These are phyloP conservation scores for Colletotrichum gloeosporioides DNA, from an alignment of 2,329 filamentous ascomycete genomes.

Conservation along the genomic window DNA sequence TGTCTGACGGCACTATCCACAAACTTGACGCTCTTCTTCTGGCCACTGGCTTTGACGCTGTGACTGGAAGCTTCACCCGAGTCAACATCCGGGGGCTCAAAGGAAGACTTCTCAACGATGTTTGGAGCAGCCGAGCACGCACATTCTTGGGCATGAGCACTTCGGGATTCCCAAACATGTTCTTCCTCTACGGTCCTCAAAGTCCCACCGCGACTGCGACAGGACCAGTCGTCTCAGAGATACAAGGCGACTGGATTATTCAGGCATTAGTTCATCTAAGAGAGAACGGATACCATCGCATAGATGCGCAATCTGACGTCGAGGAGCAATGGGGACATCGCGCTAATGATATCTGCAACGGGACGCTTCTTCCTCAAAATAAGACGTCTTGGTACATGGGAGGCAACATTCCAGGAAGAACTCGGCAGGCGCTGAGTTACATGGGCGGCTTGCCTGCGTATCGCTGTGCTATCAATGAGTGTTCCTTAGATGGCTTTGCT, in stretches of 20 bases:
- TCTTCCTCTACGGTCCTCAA: constrained; percentile 47
- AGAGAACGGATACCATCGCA: constrained; percentile 30
- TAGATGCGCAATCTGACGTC: constrained; percentile 29
- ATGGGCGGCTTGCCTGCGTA: constrained; percentile 27
- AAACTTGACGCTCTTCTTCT: constrained; percentile 28
- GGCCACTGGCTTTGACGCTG: constrained; percentile 42
- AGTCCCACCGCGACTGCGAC: constrained; percentile 41
- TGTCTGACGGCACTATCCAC: constrained; percentile 2
- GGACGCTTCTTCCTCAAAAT: neutral
- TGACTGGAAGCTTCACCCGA: constrained; percentile 43
- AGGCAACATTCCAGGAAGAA: constrained; percentile 44
- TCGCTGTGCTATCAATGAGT: neutral
- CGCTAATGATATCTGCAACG: neutral
- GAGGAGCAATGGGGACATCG: constrained; percentile 35
- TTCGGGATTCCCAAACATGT: constrained; percentile 51
- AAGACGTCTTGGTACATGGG: constrained; percentile 42
- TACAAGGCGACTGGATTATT: constrained; percentile 45
- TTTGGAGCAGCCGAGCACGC: neutral
- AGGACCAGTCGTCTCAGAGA: constrained; percentile 43
- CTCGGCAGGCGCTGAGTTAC: constrained; percentile 38
- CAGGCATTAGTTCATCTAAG: constrained; percentile 33
- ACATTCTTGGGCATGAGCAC: constrained; percentile 42
- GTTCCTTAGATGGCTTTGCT: neutral
- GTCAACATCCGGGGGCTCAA: constrained; percentile 41
- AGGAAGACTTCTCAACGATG: constrained; percentile 18